A percentile compares a stretch with the other conserved stretches of the same genome.
phyloP scores from a whole-genome alignment of 2,329 filamentous ascomycete species.

The Colletotrichum gigasporum region DNA sequence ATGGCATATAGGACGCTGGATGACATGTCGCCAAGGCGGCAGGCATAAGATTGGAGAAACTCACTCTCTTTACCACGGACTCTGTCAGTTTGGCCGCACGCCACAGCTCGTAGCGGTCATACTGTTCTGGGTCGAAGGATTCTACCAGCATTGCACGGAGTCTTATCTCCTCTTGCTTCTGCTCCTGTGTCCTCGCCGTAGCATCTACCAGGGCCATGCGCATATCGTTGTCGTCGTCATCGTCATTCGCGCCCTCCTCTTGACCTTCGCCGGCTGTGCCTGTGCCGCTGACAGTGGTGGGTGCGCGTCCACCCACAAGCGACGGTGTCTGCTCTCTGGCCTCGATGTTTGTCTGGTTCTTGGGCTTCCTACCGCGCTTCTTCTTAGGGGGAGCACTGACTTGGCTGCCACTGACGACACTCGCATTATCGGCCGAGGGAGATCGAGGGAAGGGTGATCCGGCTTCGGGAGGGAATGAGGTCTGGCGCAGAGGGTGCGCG shows the following conservation, averaged over 20 bases:
- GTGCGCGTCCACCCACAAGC: conserved; percentile 54
- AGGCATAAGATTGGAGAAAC: conserved; percentile 35
- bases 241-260: conserved; percentile 64
- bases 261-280: conserved; percentile 51
- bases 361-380: conserved; percentile 71
- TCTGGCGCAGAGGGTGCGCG: conserved; percentile 79
- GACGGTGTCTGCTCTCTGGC: conserved; percentile 51
- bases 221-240: conserved; percentile 58
- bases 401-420: conserved; percentile 69
- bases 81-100: conserved; percentile 74
- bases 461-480: conserved; percentile 77
- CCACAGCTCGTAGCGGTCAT: conserved; percentile 76
- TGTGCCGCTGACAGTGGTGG: conserved; percentile 52
- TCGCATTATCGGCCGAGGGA: conserved; percentile 70
- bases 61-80: conserved; percentile 73
- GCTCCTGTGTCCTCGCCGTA: conserved; percentile 71
- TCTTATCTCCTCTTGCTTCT: conserved; percentile 70
- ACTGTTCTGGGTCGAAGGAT: conserved; percentile 73
- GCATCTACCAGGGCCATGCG: conserved; percentile 67
- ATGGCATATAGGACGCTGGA: neutral
- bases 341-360: conserved; percentile 59
- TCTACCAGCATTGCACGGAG: conserved; percentile 69
- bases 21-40: neutral
- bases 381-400: conserved; percentile 63
- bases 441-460: conserved; percentile 68